Evolutionary conservation across 2,329 filamentous ascomycete species (phyloP).

Genomic region (Aureobasidium sp.): DNA sequence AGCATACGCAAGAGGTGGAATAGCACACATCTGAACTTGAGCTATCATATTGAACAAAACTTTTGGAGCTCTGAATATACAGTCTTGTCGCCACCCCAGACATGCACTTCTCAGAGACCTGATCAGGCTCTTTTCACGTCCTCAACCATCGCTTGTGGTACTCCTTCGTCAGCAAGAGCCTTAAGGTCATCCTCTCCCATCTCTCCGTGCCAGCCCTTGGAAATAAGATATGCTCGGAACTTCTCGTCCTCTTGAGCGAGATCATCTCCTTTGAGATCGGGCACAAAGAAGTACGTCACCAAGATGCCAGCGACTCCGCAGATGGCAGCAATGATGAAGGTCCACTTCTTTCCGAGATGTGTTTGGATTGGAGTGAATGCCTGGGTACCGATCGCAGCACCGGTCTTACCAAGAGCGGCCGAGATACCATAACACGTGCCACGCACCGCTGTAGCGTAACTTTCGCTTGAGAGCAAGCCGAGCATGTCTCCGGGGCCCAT

Average conservation of each 20-base stretch:
- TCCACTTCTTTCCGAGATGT: slow-evolving; percentile 43
- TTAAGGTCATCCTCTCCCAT: slow-evolving; percentile 39
- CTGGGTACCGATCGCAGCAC: slow-evolving; percentile 46
- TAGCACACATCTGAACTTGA: background rate
- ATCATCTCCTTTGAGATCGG: slow-evolving; percentile 41
- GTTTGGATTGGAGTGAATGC: slow-evolving; percentile 39
- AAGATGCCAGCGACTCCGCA: slow-evolving; percentile 43
- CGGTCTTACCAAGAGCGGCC: slow-evolving; percentile 46
- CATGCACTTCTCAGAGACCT: background rate
- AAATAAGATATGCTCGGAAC: slow-evolving; percentile 40
- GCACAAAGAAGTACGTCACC: slow-evolving; percentile 44
- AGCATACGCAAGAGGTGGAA: background rate
- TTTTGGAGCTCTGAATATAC: background rate
- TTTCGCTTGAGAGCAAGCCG: slow-evolving; percentile 45
- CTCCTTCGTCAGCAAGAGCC: slow-evolving; percentile 26
- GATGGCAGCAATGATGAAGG: slow-evolving; percentile 48
- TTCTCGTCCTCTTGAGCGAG: slow-evolving; percentile 37
- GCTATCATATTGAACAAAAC: background rate
- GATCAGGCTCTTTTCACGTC: background rate
- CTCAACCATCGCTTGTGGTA: background rate
- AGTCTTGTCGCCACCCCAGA: no score
- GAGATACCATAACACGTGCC: slow-evolving; percentile 47
- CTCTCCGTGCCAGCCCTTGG: slow-evolving; percentile 41
- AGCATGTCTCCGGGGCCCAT: slow-evolving; percentile 48
- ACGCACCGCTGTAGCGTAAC: slow-evolving; percentile 46